Base-by-base conservation (phyloP, 805 yeast species). In the Saturnispora besseyi region DNA sequence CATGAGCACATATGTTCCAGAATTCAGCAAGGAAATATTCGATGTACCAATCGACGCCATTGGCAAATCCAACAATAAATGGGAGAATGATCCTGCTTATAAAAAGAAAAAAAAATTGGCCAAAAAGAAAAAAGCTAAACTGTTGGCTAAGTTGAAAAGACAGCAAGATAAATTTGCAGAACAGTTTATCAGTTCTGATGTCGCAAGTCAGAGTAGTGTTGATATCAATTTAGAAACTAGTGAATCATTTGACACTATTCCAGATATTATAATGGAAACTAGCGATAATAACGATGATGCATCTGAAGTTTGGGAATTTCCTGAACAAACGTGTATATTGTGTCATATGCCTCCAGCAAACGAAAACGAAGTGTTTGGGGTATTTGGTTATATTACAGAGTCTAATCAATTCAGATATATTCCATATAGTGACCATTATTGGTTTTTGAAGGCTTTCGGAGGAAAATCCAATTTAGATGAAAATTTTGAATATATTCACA, bases 91-190 rank as follows among this genome's bases (percentile, higher is more conserved):
- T 11, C 44, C 55, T 9, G 83, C 76, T 31, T 63, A 69, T 29
- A 84, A 78, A 34, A 72, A 72, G 51, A 87, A 83, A 68, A 86
- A 83, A 63, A 70, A 76, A 38, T 56, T 77, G 7, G 96, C 96
- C 0, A 78, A 78, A 56, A 81, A 76, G 52, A 78, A 90, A 55
- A 84, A 81, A 57, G 77, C 75, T 1, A 83, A 80, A 57, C 73
- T 90, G 31, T 64, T 91, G 75, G 91, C 84, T 1, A 87, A 83
- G 51, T 77, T 91, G 61, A 85, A 83, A 55, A 78, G 77, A 55
- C 95, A 88, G 58, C 98, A 91, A 61, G 72, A 77, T 36, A 76
- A 73, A 67, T 93, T 91, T 66, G 77, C 84, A 29, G 78, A 78
- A 50, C 74, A 76, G 22, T 29, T 48, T 22, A 41, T 38, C 32